These are phyloP conservation scores for Bodo saltans DNA, from an alignment of 78 protist genomes.

Conservation along the genomic window DNA sequence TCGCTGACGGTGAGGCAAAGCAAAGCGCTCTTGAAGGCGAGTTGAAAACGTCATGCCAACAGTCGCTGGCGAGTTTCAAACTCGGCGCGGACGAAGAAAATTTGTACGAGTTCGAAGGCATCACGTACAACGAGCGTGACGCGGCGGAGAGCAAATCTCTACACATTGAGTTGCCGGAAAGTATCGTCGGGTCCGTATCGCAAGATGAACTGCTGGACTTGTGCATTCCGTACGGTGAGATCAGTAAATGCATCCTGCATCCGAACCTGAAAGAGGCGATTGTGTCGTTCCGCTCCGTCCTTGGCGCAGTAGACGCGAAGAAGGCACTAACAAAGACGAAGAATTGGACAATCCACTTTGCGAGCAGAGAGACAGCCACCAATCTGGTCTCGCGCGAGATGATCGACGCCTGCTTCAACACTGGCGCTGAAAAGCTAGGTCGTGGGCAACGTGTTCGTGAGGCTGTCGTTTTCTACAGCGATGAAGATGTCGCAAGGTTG, in stretches of 20 bases:
- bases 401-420: background rate
- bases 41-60: conserved; percentile 16
- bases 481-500: background rate
- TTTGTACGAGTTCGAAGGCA: conserved; percentile 84
- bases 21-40: conserved; percentile 36
- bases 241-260: background rate
- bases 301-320: background rate
- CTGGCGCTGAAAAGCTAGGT: background rate
- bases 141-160: background rate
- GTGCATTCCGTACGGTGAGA: background rate
- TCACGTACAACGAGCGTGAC: conserved; percentile 54
- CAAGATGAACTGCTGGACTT: background rate
- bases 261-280: background rate
- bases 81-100: conserved; percentile 37
- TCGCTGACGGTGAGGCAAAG: conserved; percentile 59
- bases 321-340: background rate
- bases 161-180: background rate
- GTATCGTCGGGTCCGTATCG: background rate
- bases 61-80: conserved; percentile 39
- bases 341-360: background rate
- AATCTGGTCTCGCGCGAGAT: background rate
- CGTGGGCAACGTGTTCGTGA: background rate
- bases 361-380: too few species aligned
- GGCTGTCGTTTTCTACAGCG: background rate
- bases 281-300: background rate